A percentile compares a stretch with the other conserved stretches of the same genome.
Conservation (phyloP, 177 flowering plant genomes). For the Vitis hybrid region DNA sequence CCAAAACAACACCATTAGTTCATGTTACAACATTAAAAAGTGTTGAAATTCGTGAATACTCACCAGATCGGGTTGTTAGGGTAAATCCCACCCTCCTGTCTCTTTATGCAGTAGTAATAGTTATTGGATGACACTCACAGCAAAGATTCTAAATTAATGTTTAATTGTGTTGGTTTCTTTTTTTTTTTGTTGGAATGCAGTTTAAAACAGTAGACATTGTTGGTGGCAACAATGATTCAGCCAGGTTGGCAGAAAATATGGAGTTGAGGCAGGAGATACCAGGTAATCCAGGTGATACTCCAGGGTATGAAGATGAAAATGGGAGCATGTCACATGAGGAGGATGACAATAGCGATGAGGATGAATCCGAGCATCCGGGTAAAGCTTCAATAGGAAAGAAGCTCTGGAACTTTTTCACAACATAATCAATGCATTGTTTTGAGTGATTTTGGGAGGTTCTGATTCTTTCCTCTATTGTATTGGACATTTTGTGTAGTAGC, state of each 20-base stretch:
- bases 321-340: constrained; percentile 36
- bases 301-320: constrained; percentile 25
- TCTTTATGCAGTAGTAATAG: background rate
- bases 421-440: constrained; percentile 29
- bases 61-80: constrained; percentile 37
- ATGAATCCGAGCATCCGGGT: constrained; percentile 51
- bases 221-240: constrained; percentile 22
- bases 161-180: background rate
- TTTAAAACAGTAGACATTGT: constrained; percentile 20
- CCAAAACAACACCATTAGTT: constrained; percentile 6
- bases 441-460: constrained; percentile 1
- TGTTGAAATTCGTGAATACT: constrained; percentile 29
- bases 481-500: background rate
- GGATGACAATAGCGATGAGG: constrained; percentile 37
- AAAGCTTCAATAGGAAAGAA: constrained; percentile 60
- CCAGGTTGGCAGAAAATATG: constrained; percentile 23
- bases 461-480: background rate
- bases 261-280: constrained; percentile 46
- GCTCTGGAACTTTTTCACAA: constrained; percentile 72
- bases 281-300: constrained; percentile 17
- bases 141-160: too few species aligned
- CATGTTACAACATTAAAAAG: constrained; percentile 28
- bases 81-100: constrained; percentile 24
- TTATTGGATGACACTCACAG: too few species aligned
- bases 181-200: constrained; percentile 26